Conservation (phyloP, 1,284 basidiomycete species). For the Phenoliferia sp. region DNA sequence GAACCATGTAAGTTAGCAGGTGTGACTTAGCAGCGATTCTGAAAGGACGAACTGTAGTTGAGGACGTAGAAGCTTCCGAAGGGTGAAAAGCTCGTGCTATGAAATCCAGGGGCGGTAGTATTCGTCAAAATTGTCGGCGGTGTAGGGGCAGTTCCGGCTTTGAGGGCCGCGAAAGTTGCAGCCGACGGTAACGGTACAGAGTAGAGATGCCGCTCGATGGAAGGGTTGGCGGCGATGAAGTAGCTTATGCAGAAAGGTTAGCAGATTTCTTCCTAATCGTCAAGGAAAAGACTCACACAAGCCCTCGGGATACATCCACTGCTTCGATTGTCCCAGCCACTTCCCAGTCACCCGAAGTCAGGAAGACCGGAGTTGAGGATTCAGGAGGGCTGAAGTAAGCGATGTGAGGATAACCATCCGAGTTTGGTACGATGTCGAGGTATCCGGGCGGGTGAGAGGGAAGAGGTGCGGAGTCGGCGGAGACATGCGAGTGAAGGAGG, state of each 20-base stretch:
- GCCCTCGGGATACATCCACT: constrained; percentile 60
- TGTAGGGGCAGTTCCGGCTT: constrained; percentile 32
- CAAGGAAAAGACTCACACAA: constrained; percentile 58
- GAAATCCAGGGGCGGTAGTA: constrained; percentile 39
- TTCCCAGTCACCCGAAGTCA: constrained; percentile 87
- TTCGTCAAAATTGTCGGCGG: constrained; percentile 64
- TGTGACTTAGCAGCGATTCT: not conserved
- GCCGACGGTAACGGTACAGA: constrained; percentile 59
- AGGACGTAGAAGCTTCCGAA: constrained; percentile 77
- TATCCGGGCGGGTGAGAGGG: constrained; percentile 53
- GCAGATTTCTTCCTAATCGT: not conserved
- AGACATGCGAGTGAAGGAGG: constrained; percentile 1
- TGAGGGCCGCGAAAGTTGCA: constrained; percentile 18
- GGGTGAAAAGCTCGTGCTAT: constrained; percentile 60
- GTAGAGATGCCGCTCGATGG: constrained; percentile 76
- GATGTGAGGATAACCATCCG: constrained; percentile 79
- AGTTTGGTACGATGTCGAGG: constrained; percentile 75
- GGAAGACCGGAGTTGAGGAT: constrained; percentile 63
- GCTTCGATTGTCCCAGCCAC: constrained; percentile 68
- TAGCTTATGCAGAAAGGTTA: constrained; percentile 53
- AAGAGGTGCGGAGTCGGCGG: not conserved
- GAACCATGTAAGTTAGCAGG: not conserved
- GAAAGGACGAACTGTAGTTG: constrained; percentile 43
- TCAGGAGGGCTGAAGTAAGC: constrained; percentile 76
- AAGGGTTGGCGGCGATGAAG: constrained; percentile 78